Base-by-base conservation (phyloP, 176 grass and related monocot species). In the Triticum timopheevii region DNA sequence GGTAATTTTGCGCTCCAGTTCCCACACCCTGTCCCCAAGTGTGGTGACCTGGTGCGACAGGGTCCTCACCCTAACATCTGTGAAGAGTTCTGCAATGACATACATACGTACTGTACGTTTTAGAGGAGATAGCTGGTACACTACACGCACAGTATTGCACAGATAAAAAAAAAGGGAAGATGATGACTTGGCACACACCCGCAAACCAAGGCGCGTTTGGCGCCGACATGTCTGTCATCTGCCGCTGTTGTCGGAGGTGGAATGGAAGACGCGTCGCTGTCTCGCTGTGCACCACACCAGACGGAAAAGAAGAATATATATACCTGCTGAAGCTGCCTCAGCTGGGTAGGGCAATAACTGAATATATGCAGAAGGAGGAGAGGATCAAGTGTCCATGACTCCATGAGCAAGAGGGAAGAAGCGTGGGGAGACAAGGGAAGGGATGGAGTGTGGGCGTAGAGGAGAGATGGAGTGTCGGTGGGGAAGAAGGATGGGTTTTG, bases 41-140 rank as follows among this genome's bases (percentile, higher is more conserved):
- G 12, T 87, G 23, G 76, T 38, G 45, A 84, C 87, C 64, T 82
- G 63, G 2, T 73, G 68, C 52, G 68, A 73, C 0, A 85, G 73
- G 73, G 73, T 77, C 62, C 44, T 85, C 61, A 67, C 73, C 62
- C 63, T 85, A 13, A 58, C 74, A 69, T 85, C 83, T 30, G 74
- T 56, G 34, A 86, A 79, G 64, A 56, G 22, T 38, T 77, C 61
- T 85, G 44, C 73, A 85, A 28, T 13, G 47, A 50, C 13, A 78
- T 22, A 19, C 36, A 66, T 16, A 66, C 25, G 27, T 65, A 31
- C 2, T 66, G 6, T 66, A 66, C 13, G 64, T 66, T 66, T 66
- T 65, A 65, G 63, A 66, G 64, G 64, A 66, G 13, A 66, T 27
- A 31, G 63, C 63, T 30, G 25, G 62, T 28, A 65, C 62, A 65